Percentiles rank a stretch among this genome's conserved stretches.
Evolutionary conservation across 768 basidiomycete genomes (phyloP).

Genomic region (Leccinum disarticulatum): DNA sequence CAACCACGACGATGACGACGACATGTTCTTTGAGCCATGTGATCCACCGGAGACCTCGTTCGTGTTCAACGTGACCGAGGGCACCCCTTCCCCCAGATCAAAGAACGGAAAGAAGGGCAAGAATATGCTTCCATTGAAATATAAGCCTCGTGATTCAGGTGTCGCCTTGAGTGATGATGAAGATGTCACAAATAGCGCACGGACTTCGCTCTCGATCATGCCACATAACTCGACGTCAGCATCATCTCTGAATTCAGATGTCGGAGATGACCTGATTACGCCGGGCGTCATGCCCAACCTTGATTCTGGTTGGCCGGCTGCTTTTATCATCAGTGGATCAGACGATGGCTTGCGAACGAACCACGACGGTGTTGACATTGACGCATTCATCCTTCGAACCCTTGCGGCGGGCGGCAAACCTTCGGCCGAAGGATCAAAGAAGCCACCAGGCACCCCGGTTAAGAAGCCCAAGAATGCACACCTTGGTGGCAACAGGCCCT

Average conservation of each 20-base stretch:
- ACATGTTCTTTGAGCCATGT: constrained; percentile 52
- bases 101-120: constrained; percentile 29
- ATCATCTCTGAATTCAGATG: constrained; percentile 57
- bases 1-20: constrained; percentile 47
- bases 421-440: constrained; percentile 47
- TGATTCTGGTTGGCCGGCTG: constrained; percentile 63
- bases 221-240: constrained; percentile 63
- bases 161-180: constrained; percentile 64
- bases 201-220: constrained; percentile 37
- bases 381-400: constrained; percentile 71
- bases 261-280: constrained; percentile 67
- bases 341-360: constrained; percentile 36
- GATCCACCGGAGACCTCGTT: constrained; percentile 53
- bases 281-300: constrained; percentile 56
- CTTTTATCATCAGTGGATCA: constrained; percentile 38
- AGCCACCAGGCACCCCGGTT: constrained; percentile 78
- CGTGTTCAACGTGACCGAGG: constrained; percentile 51
- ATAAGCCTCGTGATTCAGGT: constrained; percentile 68
- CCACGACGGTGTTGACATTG: constrained; percentile 45
- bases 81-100: constrained; percentile 56
- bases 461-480: constrained; percentile 66
- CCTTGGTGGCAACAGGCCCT: constrained; percentile 60
- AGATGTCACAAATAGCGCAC: constrained; percentile 21
- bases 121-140: constrained; percentile 59
- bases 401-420: constrained; percentile 59